Percentiles rank a stretch among this genome's conserved stretches.
phyloP scores from a whole-genome alignment of 345 rosid species.

The Eutrema yunnanense region DNA sequence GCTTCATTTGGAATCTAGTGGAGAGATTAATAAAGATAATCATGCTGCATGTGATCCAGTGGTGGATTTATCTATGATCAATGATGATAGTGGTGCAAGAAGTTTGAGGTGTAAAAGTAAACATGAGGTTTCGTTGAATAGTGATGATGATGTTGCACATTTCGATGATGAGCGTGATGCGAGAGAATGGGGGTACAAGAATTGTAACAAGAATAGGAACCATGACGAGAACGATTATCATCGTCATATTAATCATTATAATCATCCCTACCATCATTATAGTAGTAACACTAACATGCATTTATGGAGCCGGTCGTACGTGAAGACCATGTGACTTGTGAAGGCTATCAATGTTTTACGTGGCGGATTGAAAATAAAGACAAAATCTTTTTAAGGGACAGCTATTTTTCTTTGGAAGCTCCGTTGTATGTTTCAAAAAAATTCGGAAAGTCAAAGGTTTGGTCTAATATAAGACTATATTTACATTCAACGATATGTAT shows the following conservation, averaged over 20 bases:
- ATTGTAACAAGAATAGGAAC: slow-evolving; percentile 35
- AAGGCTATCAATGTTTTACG: slow-evolving; percentile 9
- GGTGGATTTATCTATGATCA: background rate
- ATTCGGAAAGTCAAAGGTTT: background rate
- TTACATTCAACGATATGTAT: too few relatives aligned
- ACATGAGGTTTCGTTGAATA: background rate
- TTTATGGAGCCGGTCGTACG: slow-evolving; percentile 56
- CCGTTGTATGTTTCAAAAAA: background rate
- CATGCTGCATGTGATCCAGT: background rate
- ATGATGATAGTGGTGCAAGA: slow-evolving; percentile 10
- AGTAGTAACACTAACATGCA: slow-evolving; percentile 27
- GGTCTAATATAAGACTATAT: too few relatives aligned
- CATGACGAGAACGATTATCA: slow-evolving; percentile 18
- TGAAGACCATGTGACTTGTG: slow-evolving; percentile 44
- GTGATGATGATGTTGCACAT: background rate
- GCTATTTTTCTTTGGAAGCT: background rate
- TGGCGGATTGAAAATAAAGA: slow-evolving; percentile 10
- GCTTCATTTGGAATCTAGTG: background rate
- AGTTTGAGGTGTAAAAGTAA: slow-evolving; percentile 7
- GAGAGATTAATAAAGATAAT: background rate
- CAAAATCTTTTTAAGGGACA: background rate
- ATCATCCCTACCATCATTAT: background rate
- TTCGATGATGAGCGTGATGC: slow-evolving; percentile 11
- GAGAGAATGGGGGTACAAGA: slow-evolving; percentile 33
- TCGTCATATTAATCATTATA: slow-evolving; percentile 25